These are phyloP conservation scores for Carpinus viminea DNA, from an alignment of 306 rosid genomes.

Conservation along the genomic window DNA sequence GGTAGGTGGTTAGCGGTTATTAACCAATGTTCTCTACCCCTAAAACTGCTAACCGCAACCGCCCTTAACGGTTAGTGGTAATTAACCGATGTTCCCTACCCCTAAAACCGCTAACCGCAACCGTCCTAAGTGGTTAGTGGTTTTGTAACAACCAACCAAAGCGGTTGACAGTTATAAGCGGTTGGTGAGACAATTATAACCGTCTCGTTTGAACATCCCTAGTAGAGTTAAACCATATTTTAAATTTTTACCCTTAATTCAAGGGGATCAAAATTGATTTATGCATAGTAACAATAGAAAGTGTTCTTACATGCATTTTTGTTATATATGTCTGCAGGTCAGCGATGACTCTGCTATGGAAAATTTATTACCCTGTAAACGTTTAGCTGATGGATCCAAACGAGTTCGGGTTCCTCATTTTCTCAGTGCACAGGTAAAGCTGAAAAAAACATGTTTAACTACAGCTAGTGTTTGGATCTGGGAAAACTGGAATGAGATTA, in stretches of 20 bases:
- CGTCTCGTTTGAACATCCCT: neutral
- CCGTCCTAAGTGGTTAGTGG: too few relatives aligned
- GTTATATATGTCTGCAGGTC: constrained; percentile 51
- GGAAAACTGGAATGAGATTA: neutral
- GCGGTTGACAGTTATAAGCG: too few relatives aligned
- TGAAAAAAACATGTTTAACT: constrained; percentile 8
- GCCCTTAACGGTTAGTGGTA: too few relatives aligned
- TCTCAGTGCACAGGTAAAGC: constrained; percentile 56
- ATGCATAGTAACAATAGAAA: constrained; percentile 18
- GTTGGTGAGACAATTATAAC: too few relatives aligned
- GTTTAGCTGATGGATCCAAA: constrained; percentile 90
- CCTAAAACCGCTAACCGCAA: too few relatives aligned
- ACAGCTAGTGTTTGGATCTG: neutral
- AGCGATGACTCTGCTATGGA: constrained; percentile 42
- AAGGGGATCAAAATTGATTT: constrained; percentile 4
- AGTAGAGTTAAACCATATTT: neutral
- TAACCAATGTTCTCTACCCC: too few relatives aligned
- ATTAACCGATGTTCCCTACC: too few relatives aligned
- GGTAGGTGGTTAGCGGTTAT: too few relatives aligned
- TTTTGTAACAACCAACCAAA: too few relatives aligned
- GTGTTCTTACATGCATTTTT: constrained; percentile 9
- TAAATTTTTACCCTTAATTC: neutral
- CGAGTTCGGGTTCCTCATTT: constrained; percentile 75
- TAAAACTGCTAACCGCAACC: too few relatives aligned
- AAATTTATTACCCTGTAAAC: constrained; percentile 66